A percentile compares a stretch with the other conserved stretches of the same genome.
Evolutionary conservation across 192 early-diverging fungal species (phyloP).

Genomic region (Coemansia sp.): DNA sequence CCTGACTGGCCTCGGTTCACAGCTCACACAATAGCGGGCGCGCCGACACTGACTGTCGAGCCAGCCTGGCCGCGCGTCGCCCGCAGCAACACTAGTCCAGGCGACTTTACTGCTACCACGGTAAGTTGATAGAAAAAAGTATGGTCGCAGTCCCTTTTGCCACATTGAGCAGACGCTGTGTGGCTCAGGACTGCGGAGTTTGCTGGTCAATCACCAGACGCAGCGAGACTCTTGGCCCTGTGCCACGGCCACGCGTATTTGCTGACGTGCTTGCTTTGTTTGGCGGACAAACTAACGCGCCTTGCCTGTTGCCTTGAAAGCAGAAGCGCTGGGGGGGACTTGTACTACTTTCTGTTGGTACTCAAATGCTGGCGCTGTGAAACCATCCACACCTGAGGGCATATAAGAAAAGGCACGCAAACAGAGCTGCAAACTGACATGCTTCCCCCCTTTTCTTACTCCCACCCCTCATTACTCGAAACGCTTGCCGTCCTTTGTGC

Average conservation of each 20-base stretch:
- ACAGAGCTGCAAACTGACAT: not conserved
- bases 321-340: not conserved
- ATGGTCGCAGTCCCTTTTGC: not conserved
- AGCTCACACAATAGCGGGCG: conserved; percentile 3
- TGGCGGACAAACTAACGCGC: conserved; percentile 1
- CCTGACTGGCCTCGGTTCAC: not conserved
- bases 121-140: not conserved
- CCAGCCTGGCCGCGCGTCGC: not conserved
- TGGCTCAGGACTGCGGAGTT: not conserved
- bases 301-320: not conserved
- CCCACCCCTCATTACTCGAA: not conserved
- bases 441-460: not conserved
- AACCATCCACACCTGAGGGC: not conserved
- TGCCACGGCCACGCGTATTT: conserved; percentile 1
- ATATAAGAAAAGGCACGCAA: not conserved
- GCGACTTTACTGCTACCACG: not conserved
- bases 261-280: not conserved
- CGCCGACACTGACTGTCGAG: conserved; percentile 6
- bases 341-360: not conserved
- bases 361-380: not conserved
- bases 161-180: not conserved
- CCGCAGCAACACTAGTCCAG: conserved; percentile 1
- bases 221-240: not conserved
- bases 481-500: not conserved
- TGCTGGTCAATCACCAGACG: not conserved